Percentiles rank a stretch among this genome's conserved stretches.
phyloP scores from a whole-genome alignment of 2,329 filamentous ascomycete species.

The Aspergillus sp. region DNA sequence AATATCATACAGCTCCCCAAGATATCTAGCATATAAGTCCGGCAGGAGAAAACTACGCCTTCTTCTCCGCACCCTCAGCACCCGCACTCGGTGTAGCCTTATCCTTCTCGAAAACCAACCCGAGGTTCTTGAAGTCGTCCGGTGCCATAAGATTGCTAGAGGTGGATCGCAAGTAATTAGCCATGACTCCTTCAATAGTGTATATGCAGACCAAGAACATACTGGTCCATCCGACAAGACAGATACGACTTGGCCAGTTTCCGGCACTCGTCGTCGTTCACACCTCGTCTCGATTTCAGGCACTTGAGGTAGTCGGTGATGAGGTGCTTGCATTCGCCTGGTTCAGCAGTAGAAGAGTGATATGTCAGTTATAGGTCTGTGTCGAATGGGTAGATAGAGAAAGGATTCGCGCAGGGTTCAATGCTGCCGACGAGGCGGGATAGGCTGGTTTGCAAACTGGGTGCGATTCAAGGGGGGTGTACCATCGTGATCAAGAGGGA shows the following conservation, averaged over 20 bases:
- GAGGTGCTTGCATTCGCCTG: constrained; percentile 88
- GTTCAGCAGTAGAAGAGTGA: neutral
- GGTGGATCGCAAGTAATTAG: neutral
- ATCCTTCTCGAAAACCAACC: constrained; percentile 63
- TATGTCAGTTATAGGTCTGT: constrained; percentile 3
- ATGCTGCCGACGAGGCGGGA: neutral
- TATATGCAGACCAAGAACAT: constrained; percentile 37
- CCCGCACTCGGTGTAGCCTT: constrained; percentile 2
- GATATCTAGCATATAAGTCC: neutral
- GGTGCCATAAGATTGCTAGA: constrained; percentile 88
- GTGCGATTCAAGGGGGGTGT: constrained; percentile 11
- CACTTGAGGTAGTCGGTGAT: constrained; percentile 85
- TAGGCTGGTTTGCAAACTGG: no score
- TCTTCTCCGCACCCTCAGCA: constrained; percentile 1
- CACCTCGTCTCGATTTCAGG: constrained; percentile 78
- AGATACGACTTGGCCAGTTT: constrained; percentile 85
- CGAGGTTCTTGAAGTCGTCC: constrained; percentile 92
- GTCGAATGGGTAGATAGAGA: neutral
- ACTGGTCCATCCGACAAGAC: constrained; percentile 92
- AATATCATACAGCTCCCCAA: constrained; percentile 7
- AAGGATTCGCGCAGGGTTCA: neutral
- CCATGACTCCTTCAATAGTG: no score
- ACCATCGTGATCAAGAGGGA: constrained; percentile 94
- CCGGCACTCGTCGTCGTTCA: constrained; percentile 85
- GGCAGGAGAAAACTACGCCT: neutral